Base-by-base conservation (phyloP, 768 basidiomycete species). In the Phanerodontia chrysosporium region DNA sequence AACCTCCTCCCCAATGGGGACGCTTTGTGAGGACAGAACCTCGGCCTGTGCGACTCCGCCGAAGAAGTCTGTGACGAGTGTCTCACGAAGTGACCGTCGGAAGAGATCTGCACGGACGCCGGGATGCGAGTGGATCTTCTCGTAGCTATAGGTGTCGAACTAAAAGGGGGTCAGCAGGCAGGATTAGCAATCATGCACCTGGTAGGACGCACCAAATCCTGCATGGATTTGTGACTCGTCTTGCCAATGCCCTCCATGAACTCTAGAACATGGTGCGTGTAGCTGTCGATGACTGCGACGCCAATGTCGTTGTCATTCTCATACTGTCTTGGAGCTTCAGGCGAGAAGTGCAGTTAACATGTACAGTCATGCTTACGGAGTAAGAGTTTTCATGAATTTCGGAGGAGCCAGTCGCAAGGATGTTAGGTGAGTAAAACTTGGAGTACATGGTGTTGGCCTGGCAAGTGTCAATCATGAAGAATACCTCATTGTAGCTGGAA, bases 381-480 rank as follows among this genome's bases (percentile, higher is more conserved):
- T 95, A 98, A 0, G 95, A 97, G 68, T 87, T 97, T 73, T 98
- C 90, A 42, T 82, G 89, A 27, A 95, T 75, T 52, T 82, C 74
- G 9, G 92, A 91, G 0, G 92, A 95, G 0, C 93, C 95, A 0
- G 93, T 94, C 0, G 95, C 92, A 2, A 96, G 82, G 51, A 98
- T 87, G 64, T 95, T 92, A 0, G 94, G 94, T 1, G 93, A 95
- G 72, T 95, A 95, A 64, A 96, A 84, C 68, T 94, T 90, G 53
- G 87, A 85, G 69, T 92, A 98, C 86, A 99, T 87, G 3, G 92
- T 92, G 69, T 93, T 96, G 27, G 96, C 97, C 73, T 99, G 95
- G 69, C 96, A 99, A 0, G 96, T 98, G 67, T 99, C 96, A 59
- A 95, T 87, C 91, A 98, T 98, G 78, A 96, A 97, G 67, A 99